A percentile compares a stretch with the other conserved stretches of the same genome.
These are phyloP conservation scores for Clonostachys sp. DNA, from an alignment of 2,329 filamentous ascomycete genomes.

Conservation along the genomic window DNA sequence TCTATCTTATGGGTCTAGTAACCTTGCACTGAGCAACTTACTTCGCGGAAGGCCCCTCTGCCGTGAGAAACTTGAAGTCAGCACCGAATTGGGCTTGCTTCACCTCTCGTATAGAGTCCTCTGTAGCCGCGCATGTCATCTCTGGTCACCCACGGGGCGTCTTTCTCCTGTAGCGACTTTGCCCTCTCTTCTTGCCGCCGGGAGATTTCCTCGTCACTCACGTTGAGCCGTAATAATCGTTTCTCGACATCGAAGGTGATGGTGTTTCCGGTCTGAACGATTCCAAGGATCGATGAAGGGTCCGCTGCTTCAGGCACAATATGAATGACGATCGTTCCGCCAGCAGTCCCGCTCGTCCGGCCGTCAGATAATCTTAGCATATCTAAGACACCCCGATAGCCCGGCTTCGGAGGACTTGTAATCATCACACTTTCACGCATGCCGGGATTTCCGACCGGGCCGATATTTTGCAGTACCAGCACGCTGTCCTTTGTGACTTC, in stretches of 20 bases:
- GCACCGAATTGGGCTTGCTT: slow-evolving; percentile 55
- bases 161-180: slow-evolving; percentile 21
- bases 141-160: slow-evolving; percentile 25
- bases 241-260: slow-evolving; percentile 75
- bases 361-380: slow-evolving; percentile 85
- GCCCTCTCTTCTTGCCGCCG: slow-evolving; percentile 58
- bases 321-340: slow-evolving; percentile 87
- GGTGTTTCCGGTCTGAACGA: slow-evolving; percentile 71
- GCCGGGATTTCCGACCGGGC: slow-evolving; percentile 82
- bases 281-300: slow-evolving; percentile 71
- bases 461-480: slow-evolving; percentile 81
- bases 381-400: slow-evolving; percentile 69
- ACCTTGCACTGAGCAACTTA: no score
- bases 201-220: slow-evolving; percentile 66
- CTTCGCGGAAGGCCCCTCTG: slow-evolving; percentile 20
- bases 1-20: no score
- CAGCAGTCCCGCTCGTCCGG: slow-evolving; percentile 78
- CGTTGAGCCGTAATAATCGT: slow-evolving; percentile 51
- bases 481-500: slow-evolving; percentile 59
- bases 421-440: slow-evolving; percentile 80
- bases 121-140: slow-evolving; percentile 47
- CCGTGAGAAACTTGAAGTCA: slow-evolving; percentile 59
- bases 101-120: slow-evolving; percentile 54
- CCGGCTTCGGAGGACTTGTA: slow-evolving; percentile 70
- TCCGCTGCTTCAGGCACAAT: slow-evolving; percentile 79